A percentile compares a stretch with the other conserved stretches of the same genome.
These are phyloP conservation scores for Pestalotiopsis sp. DNA, from an alignment of 2,329 filamentous ascomycete genomes.

Conservation along the genomic window DNA sequence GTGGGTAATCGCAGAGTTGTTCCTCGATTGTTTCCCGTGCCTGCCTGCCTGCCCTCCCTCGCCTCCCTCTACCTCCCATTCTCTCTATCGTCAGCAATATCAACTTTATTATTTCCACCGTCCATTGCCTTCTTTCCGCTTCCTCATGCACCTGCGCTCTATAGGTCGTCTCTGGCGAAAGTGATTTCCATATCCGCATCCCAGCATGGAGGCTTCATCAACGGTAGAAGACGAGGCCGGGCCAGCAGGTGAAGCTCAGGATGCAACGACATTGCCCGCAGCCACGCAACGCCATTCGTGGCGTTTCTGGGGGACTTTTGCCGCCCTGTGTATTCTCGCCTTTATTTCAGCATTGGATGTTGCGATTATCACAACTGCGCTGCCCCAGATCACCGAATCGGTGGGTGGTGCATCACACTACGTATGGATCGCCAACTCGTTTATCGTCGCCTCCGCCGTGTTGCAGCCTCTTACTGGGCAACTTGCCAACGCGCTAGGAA, in stretches of 20 bases:
- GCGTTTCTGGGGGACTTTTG: not conserved
- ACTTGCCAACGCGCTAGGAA: not conserved
- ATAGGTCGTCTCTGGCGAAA: too few relatives aligned
- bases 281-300: not conserved
- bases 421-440: conserved; percentile 10
- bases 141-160: too few relatives aligned
- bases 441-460: not conserved
- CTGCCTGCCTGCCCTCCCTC: too few relatives aligned
- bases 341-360: conserved; percentile 2
- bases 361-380: not conserved
- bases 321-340: not conserved
- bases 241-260: not conserved
- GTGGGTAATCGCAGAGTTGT: too few relatives aligned
- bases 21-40: too few relatives aligned
- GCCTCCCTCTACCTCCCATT: too few relatives aligned
- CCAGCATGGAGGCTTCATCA: not conserved
- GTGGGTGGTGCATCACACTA: conserved; percentile 4
- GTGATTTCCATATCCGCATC: too few relatives aligned
- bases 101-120: too few relatives aligned
- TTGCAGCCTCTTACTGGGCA: not conserved
- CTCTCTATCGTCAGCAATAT: too few relatives aligned
- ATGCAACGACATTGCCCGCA: not conserved
- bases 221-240: not conserved
- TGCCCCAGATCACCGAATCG: conserved; percentile 5
- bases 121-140: too few relatives aligned